Base-by-base conservation (phyloP, 2,329 filamentous ascomycete genomes). In the Proliferodiscus dingleyae region DNA sequence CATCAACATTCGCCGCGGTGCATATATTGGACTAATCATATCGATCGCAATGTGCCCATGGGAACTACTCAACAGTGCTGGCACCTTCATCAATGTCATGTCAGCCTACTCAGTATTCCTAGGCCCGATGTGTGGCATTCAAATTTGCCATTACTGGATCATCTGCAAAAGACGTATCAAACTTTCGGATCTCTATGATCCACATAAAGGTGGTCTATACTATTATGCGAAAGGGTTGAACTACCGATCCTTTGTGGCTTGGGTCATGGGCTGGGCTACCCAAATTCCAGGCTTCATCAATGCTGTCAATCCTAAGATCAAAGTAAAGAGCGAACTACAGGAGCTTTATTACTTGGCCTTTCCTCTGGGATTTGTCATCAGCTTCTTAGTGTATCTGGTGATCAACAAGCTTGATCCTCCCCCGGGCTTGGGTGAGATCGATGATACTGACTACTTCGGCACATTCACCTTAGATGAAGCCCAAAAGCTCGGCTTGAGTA, bases 121-220 rank as follows among this genome's bases (percentile, higher is more conserved):
- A 11, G 69, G 64, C 0, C 72, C 73, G 0, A 66, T 71, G 47
- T 74, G 73, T 1, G 70, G 71, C 0, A 78, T 81, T 50, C 71
- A 79, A 66, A 63, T 73, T 2, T 70, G 68, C 24, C 77, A 81
- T 47, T 81, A 73, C 52, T 81, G 75, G 73, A 55, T 77, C 23
- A 59, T 81, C 66, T 63, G 70, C 7, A 43, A 54, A 10, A 49
- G 61, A 41, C 61, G 62, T 21, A 52, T 73, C 37, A 69, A 71
- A 43, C 58, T 74, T 8, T 61, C 63, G 5, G 68, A 72, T 45
- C 62, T 74, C 1, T 74, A 72, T 51, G 50, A 62, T 19, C 61
- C 62, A 1, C 36, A 61, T 26, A 51, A 59, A n/a, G 50, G 62
- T 6, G 62, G 64, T 2, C 61, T 68, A 15, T 75, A 72, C 50